phyloP scores from a whole-genome alignment of 805 yeast genomes.

The Spathaspora gorwiae region DNA sequence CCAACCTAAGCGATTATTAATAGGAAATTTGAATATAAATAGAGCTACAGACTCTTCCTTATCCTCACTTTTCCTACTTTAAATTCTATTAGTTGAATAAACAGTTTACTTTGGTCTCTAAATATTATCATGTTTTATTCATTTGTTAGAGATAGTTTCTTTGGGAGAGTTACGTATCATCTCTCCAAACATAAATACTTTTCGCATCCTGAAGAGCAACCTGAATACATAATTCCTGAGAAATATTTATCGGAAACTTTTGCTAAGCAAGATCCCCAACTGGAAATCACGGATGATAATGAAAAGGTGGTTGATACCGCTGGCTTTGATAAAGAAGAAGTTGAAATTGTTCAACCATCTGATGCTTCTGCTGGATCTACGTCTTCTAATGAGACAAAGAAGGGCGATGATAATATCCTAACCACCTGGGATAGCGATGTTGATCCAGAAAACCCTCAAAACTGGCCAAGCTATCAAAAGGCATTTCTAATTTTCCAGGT shows the following conservation, averaged over 20 bases:
- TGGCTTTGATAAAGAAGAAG: constrained; percentile 1
- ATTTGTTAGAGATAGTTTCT: constrained; percentile 27
- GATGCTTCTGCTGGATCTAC: neutral
- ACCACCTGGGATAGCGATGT: constrained; percentile 37
- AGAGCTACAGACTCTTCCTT: too few species aligned
- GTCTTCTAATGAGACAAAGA: neutral
- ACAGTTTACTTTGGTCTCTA: too few species aligned
- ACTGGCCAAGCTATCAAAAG: constrained; percentile 48
- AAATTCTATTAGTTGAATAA: too few species aligned
- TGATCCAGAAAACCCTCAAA: constrained; percentile 54
- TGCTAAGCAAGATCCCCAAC: neutral
- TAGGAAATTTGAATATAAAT: too few species aligned
- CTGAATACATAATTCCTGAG: constrained; percentile 27
- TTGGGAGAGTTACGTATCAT: constrained; percentile 25
- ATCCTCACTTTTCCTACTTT: too few species aligned
- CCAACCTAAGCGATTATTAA: too few species aligned
- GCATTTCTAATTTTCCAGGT: constrained; percentile 33
- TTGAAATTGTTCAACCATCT: neutral
- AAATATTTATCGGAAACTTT: constrained; percentile 18
- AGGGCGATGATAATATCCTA: constrained; percentile 6
- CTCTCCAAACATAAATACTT: constrained; percentile 22
- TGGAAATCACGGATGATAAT: neutral
- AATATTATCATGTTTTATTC: constrained; percentile 2
- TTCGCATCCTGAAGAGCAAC: constrained; percentile 22
- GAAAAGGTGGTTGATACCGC: neutral